Conservation (phyloP, 805 yeast genomes). For the Myxozyma neglecta region DNA sequence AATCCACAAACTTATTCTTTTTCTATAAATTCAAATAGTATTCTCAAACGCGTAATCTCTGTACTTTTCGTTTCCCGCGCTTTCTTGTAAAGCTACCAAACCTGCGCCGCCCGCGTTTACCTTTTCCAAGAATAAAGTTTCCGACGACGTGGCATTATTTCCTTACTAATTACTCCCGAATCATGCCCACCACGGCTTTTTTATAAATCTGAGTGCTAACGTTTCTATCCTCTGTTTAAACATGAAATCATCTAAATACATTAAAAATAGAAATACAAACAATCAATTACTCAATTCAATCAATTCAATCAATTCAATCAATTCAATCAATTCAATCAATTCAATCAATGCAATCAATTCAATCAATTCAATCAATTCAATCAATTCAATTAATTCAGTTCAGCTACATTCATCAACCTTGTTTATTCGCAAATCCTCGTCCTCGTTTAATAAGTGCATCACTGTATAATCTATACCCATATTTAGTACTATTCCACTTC, state of each 20-base stretch:
- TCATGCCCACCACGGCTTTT: too few species aligned
- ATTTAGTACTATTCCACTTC: background rate
- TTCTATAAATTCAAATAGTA: too few species aligned
- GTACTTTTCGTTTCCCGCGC: too few species aligned
- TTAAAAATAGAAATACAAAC: background rate
- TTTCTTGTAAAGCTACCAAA: too few species aligned
- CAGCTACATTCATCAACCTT: background rate
- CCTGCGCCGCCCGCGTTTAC: too few species aligned
- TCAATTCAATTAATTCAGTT: too few species aligned
- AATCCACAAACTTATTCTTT: background rate
- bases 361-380: too few species aligned
- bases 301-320: background rate
- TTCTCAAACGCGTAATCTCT: background rate
- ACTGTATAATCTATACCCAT: conserved; percentile 13
- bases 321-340: background rate
- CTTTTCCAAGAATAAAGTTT: too few species aligned
- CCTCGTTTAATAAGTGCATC: conserved; percentile 24
- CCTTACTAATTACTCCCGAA: conserved; percentile 52
- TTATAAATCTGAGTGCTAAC: too few species aligned
- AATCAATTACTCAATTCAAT: background rate
- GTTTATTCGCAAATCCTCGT: conserved; percentile 17
- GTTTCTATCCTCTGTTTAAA: too few species aligned
- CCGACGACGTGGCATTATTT: conserved; percentile 69
- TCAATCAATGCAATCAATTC: background rate
- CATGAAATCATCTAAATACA: too few species aligned